A percentile compares a stretch with the other conserved stretches of the same genome.
These are phyloP conservation scores for Cyberlindnera bimundalis DNA, from an alignment of 805 yeast species.

Conservation along the genomic window DNA sequence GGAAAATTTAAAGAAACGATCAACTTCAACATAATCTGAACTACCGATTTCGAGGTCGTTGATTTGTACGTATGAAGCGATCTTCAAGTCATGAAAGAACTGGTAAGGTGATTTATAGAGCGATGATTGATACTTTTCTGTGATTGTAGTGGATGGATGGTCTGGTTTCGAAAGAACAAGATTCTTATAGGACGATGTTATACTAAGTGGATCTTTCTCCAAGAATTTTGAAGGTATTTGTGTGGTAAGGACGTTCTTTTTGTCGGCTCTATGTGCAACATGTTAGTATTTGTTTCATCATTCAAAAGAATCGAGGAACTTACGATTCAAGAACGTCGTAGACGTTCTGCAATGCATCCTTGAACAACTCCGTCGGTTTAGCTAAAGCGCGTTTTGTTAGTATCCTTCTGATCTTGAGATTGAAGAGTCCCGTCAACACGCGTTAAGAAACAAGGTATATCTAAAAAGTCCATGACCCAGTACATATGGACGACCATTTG, in stretches of 20 bases:
- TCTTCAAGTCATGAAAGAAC: constrained; percentile 63
- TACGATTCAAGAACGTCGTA: constrained; percentile 2
- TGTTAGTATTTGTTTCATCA: constrained; percentile 9
- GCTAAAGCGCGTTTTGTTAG: constrained; percentile 12
- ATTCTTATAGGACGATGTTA: constrained; percentile 14
- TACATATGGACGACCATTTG: too few species aligned
- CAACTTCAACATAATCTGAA: constrained; percentile 48
- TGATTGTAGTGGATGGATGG: constrained; percentile 37
- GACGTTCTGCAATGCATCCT: constrained; percentile 8
- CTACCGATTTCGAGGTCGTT: constrained; percentile 47
- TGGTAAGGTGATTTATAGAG: constrained; percentile 46
- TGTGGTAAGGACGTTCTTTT: constrained; percentile 14
- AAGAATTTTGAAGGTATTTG: constrained; percentile 19
- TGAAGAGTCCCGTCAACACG: too few species aligned
- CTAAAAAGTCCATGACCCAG: too few species aligned
- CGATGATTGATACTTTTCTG: constrained; percentile 35
- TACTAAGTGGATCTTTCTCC: constrained; percentile 19
- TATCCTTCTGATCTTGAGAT: too few species aligned
- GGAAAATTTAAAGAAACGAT: constrained; percentile 58
- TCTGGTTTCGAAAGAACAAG: constrained; percentile 7
- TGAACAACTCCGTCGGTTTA: constrained; percentile 9
- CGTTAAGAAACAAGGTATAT: too few species aligned
- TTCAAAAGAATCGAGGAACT: background rate
- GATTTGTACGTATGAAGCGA: constrained; percentile 49
- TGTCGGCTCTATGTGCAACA: constrained; percentile 15